Evolutionary conservation across 164 flowering plant genomes (phyloP), one percentile per base, ranked within the genome.

Genomic region (Cinnamomum micranthum): DNA sequence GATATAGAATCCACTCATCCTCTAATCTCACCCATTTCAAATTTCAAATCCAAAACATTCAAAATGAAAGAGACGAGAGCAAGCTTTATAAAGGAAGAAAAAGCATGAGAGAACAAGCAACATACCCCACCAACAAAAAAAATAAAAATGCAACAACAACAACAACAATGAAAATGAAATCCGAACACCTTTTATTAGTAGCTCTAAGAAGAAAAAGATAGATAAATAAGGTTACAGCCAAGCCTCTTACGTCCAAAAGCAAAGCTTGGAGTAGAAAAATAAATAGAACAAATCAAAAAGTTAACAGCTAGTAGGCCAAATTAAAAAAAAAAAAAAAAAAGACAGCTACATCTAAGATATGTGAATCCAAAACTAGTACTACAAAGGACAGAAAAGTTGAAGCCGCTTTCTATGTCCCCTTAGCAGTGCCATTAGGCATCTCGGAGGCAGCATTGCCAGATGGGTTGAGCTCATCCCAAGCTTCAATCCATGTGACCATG

Each of bases 401-500:
- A 20, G 12, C 17, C 19, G 20, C 20, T 64, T 27, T 64, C 71
- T 71, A 76, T 55, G 55, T 75, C 4, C 83, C 75, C 28, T 75
- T 20, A 22, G 65, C 66, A 13, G 24, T 20, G 35, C 85, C 86
- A 31, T 81, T 85, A 66, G 81, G 66, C 1, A 78, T 27, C 13
- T 77, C 81, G 31, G 77, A 72, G 51, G 79, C 15, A 6, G 70
- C 71, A 9, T 33, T 73, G 64, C 65, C 81, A 14, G 84, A 67
- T 69, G 89, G 87, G 86, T 91, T 91, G 71, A 86, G 87, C 83
- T 91, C 92, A 55, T 89, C 90, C 95, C 95, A 91, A 68, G 90
- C 90, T 77, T 91, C 90, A 4, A 91, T 85, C 95, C 95, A 91
- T 62, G 91, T 89, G 52, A 91, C 86, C 95, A 91, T 91, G 73